phyloP scores from a whole-genome alignment of 768 basidiomycete genomes.

The Mycena chlorophos region DNA sequence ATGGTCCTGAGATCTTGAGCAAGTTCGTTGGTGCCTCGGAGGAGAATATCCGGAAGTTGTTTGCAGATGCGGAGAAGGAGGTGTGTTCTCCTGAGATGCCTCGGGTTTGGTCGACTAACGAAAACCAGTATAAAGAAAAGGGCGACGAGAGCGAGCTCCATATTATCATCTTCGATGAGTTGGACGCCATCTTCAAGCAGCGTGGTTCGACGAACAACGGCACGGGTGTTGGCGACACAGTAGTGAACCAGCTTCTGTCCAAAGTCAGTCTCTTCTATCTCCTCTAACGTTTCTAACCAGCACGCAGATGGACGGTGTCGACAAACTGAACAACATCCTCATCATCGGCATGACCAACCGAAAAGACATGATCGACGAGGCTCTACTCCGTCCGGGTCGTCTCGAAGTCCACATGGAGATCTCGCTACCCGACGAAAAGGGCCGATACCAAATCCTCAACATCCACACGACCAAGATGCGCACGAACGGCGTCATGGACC shows the following conservation, averaged over 20 bases:
- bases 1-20: constrained; percentile 95
- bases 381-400: constrained; percentile 93
- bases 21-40: constrained; percentile 97
- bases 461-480: constrained; percentile 98
- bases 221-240: constrained; percentile 97
- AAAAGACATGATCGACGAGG: constrained; percentile 98
- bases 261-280: constrained; percentile 58
- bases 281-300: not conserved
- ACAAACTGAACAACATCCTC: constrained; percentile 97
- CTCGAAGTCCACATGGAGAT: constrained; percentile 99
- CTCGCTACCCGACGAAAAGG: constrained; percentile 91
- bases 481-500: constrained; percentile 84
- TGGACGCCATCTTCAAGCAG: constrained; percentile 98
- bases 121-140: constrained; percentile 86
- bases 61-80: constrained; percentile 98
- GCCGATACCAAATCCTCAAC: constrained; percentile 88
- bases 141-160: constrained; percentile 96
- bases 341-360: constrained; percentile 99
- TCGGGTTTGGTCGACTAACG: not conserved
- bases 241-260: constrained; percentile 96
- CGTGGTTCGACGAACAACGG: constrained; percentile 89
- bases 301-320: constrained; percentile 95
- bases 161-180: constrained; percentile 99
- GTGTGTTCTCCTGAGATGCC: no score
- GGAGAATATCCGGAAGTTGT: constrained; percentile 96